Percentiles rank a stretch among this genome's conserved stretches.
These are phyloP conservation scores for Exophiala sp. DNA, from an alignment of 2,329 filamentous ascomycete species.

Conservation along the genomic window DNA sequence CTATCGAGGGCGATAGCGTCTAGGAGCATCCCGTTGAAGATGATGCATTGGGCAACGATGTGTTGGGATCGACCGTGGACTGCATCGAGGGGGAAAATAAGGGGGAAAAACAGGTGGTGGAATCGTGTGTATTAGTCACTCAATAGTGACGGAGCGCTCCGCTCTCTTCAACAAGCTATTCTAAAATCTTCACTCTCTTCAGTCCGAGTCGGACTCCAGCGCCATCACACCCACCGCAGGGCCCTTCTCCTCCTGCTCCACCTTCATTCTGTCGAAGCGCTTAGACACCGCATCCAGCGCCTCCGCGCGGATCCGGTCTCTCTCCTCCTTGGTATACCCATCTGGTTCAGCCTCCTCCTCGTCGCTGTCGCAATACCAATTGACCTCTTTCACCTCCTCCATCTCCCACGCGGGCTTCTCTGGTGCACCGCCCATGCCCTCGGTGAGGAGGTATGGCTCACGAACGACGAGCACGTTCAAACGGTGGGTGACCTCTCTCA, in stretches of 20 bases:
- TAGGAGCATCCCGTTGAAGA: too few relatives aligned
- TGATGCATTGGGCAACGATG: too few relatives aligned
- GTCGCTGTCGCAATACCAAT: constrained; percentile 1
- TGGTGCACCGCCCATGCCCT: constrained; percentile 19
- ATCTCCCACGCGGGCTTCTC: constrained; percentile 21
- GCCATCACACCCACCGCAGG: background rate
- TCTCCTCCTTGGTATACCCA: constrained; percentile 12
- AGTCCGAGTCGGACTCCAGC: background rate
- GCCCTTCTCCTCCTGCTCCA: constrained; percentile 9
- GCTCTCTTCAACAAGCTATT: too few relatives aligned
- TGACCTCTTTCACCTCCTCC: constrained; percentile 4
- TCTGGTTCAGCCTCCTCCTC: constrained; percentile 8
- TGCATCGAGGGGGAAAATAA: background rate
- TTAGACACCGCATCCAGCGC: constrained; percentile 10
- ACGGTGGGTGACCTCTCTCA: constrained; percentile 15
- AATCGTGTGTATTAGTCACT: background rate
- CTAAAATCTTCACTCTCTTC: too few relatives aligned
- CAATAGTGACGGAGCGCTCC: constrained; percentile 2
- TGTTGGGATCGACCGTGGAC: too few relatives aligned
- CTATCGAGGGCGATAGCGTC: too few relatives aligned
- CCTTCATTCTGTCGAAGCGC: constrained; percentile 11
- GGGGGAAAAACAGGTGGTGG: background rate
- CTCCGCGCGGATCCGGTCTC: constrained; percentile 8
- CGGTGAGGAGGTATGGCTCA: constrained; percentile 22
- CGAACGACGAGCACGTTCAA: constrained; percentile 14